These are phyloP conservation scores for Glaciozyma martinii DNA, from an alignment of 768 basidiomycete genomes.

Conservation along the genomic window DNA sequence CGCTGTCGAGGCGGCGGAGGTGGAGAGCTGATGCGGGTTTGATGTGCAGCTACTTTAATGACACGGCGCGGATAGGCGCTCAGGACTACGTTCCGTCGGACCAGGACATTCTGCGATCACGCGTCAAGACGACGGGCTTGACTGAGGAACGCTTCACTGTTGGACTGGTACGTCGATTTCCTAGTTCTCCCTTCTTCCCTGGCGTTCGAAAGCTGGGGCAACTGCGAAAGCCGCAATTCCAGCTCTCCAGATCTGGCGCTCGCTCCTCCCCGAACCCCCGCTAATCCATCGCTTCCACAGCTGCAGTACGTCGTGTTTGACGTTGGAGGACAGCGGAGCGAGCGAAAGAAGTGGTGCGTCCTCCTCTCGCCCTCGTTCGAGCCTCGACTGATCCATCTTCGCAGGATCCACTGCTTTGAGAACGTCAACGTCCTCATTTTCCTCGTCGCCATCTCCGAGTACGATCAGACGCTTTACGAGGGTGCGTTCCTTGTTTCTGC, in stretches of 20 bases:
- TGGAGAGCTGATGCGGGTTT: background rate
- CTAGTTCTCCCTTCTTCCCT: constrained; percentile 51
- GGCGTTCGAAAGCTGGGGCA: background rate
- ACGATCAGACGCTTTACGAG: constrained; percentile 76
- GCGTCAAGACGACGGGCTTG: constrained; percentile 97
- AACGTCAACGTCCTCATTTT: constrained; percentile 91
- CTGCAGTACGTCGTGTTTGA: constrained; percentile 58
- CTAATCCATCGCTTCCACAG: too few species aligned
- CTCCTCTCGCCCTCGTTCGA: background rate
- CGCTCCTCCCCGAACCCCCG: too few species aligned
- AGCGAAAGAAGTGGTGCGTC: constrained; percentile 74
- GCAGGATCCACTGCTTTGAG: constrained; percentile 78
- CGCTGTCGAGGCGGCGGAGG: background rate
- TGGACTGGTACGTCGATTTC: constrained; percentile 63
- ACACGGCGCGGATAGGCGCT: constrained; percentile 73
- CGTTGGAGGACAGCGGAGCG: constrained; percentile 78
- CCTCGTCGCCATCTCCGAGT: constrained; percentile 81
- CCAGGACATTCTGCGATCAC: constrained; percentile 85
- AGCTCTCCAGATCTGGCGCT: background rate
- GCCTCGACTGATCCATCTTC: background rate
- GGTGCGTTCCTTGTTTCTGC: background rate
- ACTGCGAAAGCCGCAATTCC: too few species aligned
- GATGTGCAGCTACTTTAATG: constrained; percentile 63
- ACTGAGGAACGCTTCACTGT: constrained; percentile 95
- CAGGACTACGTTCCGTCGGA: constrained; percentile 76